Evolutionary conservation across 2,329 filamentous ascomycete genomes (phyloP).

Genomic region (Sphaerostilbella broomeana): DNA sequence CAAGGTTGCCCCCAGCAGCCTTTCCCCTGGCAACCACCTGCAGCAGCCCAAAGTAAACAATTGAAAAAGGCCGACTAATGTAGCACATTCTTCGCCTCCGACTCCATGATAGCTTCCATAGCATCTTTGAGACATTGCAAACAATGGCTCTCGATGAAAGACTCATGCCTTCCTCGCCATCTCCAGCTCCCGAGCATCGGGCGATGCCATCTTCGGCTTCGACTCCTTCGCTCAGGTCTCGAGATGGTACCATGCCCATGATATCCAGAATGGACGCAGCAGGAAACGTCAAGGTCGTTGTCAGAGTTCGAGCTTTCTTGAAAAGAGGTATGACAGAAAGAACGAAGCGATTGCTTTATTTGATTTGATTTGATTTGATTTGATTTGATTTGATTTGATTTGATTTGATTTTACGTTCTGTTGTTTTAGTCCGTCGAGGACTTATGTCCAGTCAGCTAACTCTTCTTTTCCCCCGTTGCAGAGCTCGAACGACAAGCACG

Average conservation of each 20-base stretch:
- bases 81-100: conserved; percentile 35
- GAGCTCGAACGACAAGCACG: conserved; percentile 73
- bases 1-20: neutral
- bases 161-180: conserved; percentile 38
- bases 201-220: conserved; percentile 61
- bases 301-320: conserved; percentile 72
- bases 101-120: conserved; percentile 33
- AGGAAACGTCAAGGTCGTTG: conserved; percentile 77
- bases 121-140: conserved; percentile 34
- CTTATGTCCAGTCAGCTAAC: too few species aligned
- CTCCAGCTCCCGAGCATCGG: conserved; percentile 25
- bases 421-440: too few species aligned
- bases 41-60: conserved; percentile 2
- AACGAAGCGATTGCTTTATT: too few species aligned
- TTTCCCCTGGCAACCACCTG: conserved; percentile 10
- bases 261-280: conserved; percentile 53
- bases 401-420: neutral
- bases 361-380: neutral
- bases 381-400: neutral
- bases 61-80: conserved; percentile 23
- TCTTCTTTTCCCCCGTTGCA: too few species aligned
- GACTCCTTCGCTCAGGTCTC: conserved; percentile 68
- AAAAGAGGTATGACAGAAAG: conserved; percentile 72
- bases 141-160: conserved; percentile 38
- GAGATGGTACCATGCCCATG: conserved; percentile 58